Base-by-base conservation (phyloP, 2,329 filamentous ascomycete species). In the Diaporthe sp. region DNA sequence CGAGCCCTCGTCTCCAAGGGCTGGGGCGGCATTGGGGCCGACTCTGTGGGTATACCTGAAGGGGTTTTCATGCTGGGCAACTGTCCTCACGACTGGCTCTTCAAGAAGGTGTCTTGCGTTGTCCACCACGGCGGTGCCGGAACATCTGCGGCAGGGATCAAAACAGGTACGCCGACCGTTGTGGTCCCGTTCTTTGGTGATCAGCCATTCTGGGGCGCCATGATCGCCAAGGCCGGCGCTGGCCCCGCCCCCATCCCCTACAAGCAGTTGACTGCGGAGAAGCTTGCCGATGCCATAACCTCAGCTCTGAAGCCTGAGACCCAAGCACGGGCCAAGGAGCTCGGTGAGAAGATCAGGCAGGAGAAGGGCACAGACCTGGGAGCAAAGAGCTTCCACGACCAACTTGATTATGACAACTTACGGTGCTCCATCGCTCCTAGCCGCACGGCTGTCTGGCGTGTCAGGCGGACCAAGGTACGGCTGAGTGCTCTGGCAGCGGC, bases 71-170 rank as follows among this genome's bases (percentile, higher is more conserved):
- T 97, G 91, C 87, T 97, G 50, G 94, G 94, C 15, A 97, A 96
- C 79, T 92, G 92, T 58, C 95, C 95, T 1, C 95, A 97, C 76
- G 95, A 97, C 83, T 97, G 95, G 95, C 84, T 97, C 0, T 97
- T 97, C 82, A 88, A 94, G 76, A 92, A 89, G 50, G 94, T 97
- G 1, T 93, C 94, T 0, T 92, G 91, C 56, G 95, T 97, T 1
- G 93, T 97, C 7, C 95, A 97, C 80, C 95, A 97, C 76, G 95
- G 95, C 30, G 95, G 95, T 73, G 95, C 95, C 12, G 95, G 95
- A 25, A 98, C 95, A 3, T 97, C 94, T 1, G 94, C 95, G 1
- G 94, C 94, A 0, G 95, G 95, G n/a, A 94, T 97, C 75, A 90
- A 93, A 25, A 90, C 92, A 1, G 95, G 94, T 32, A 92, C 92